Conservation (phyloP, 2,329 filamentous ascomycete genomes). For the Monosporascus sp. region DNA sequence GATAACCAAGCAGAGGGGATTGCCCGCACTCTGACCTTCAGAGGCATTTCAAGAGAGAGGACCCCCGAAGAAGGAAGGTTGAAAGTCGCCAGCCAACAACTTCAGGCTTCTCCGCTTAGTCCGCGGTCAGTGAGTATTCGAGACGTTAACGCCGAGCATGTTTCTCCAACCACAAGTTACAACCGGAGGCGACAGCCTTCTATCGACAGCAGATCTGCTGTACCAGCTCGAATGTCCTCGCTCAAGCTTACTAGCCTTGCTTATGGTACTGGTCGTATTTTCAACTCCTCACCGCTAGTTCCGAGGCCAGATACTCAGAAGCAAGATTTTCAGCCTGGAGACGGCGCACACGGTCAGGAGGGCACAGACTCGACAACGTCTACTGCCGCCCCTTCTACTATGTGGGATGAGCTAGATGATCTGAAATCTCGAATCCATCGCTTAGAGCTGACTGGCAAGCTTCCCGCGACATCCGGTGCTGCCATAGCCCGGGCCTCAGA, state of each 20-base stretch:
- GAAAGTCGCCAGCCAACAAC: conserved; percentile 31
- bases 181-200: conserved; percentile 38
- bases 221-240: conserved; percentile 36
- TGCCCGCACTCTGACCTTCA: conserved; percentile 39
- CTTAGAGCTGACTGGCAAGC: conserved; percentile 82
- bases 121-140: conserved; percentile 44
- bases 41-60: conserved; percentile 37
- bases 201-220: conserved; percentile 38
- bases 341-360: conserved; percentile 44
- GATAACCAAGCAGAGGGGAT: conserved; percentile 38
- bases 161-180: conserved; percentile 12
- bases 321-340: conserved; percentile 30
- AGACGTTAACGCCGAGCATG: conserved; percentile 29
- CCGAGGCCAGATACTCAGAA: conserved; percentile 36
- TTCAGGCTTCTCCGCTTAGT: conserved; percentile 41
- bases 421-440: conserved; percentile 88
- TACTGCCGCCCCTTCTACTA: conserved; percentile 81
- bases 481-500: conserved; percentile 68
- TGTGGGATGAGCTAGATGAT: conserved; percentile 97
- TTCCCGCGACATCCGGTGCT: conserved; percentile 75
- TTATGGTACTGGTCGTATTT: conserved; percentile 37
- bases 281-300: conserved; percentile 57
- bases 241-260: conserved; percentile 35
- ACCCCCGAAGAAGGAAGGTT: conserved; percentile 30
- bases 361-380: conserved; percentile 84